Evolutionary conservation across 345 rosid genomes (phyloP).

Genomic region (Populus alba): DNA sequence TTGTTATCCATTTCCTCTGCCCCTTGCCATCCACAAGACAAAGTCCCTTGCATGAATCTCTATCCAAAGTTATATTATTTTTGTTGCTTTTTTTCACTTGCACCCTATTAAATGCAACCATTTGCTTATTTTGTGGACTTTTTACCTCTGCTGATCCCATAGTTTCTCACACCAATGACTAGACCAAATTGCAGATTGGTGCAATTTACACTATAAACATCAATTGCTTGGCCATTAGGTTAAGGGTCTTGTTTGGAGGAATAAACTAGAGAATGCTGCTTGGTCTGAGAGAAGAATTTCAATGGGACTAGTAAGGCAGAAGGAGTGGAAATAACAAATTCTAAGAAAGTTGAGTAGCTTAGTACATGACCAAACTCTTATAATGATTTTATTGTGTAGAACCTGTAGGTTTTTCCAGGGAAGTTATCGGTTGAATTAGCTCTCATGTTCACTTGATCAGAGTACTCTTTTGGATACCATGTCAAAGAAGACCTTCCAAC

Average conservation of each 20-base stretch:
- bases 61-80: slow-evolving; percentile 29
- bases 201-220: slow-evolving; percentile 39
- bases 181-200: slow-evolving; percentile 20
- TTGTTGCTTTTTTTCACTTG: slow-evolving; percentile 42
- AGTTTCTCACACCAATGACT: slow-evolving; percentile 45
- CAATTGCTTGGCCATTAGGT: slow-evolving; percentile 23
- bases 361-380: slow-evolving; percentile 51
- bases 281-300: not conserved
- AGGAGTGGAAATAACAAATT: slow-evolving; percentile 32
- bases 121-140: slow-evolving; percentile 41
- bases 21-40: slow-evolving; percentile 50
- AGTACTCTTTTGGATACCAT: slow-evolving; percentile 49
- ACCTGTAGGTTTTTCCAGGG: slow-evolving; percentile 56
- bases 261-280: not conserved
- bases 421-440: slow-evolving; percentile 30
- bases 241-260: not conserved
- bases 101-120: slow-evolving; percentile 54
- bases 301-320: slow-evolving; percentile 18
- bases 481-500: slow-evolving; percentile 54
- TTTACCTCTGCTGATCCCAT: slow-evolving; percentile 26
- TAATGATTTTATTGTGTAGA: slow-evolving; percentile 35
- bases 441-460: slow-evolving; percentile 46
- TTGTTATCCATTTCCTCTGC: slow-evolving; percentile 39
- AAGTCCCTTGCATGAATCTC: slow-evolving; percentile 50
- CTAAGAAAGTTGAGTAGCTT: slow-evolving; percentile 48